Conservation (phyloP, 2,329 filamentous ascomycete species). For the Boeremia exigua region DNA sequence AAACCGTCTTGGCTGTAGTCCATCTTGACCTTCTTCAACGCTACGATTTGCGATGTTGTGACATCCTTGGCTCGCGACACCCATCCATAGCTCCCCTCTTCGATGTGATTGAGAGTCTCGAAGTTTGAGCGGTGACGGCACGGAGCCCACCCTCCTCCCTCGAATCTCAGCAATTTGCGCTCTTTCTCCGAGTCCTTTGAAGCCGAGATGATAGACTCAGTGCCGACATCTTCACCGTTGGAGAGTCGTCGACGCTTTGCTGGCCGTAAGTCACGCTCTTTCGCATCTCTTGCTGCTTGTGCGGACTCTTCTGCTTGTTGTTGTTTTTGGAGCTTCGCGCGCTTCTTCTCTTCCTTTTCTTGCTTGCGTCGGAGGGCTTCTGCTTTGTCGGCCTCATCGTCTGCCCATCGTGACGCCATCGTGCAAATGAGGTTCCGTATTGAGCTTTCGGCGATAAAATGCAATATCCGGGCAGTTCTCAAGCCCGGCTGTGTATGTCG, state of each 20-base stretch:
- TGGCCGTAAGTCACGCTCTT: constrained; percentile 46
- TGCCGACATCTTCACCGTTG: constrained; percentile 44
- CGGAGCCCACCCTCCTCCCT: constrained; percentile 69
- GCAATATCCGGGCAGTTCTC: too few relatives aligned
- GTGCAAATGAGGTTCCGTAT: neutral
- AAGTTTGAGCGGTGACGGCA: constrained; percentile 85
- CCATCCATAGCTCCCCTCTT: constrained; percentile 95
- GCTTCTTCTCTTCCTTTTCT: constrained; percentile 90
- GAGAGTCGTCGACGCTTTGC: constrained; percentile 69
- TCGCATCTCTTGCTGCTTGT: constrained; percentile 33
- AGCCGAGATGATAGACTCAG: constrained; percentile 33
- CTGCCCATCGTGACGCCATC: constrained; percentile 81
- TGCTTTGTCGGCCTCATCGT: constrained; percentile 80
- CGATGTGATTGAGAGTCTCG: constrained; percentile 93
- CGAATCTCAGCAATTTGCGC: constrained; percentile 73
- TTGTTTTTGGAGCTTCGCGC: constrained; percentile 81
- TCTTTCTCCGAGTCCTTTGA: constrained; percentile 39
- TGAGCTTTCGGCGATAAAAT: neutral
- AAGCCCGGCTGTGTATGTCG: neutral
- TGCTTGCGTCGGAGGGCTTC: constrained; percentile 74
- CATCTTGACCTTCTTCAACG: constrained; percentile 92
- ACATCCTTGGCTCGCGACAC: constrained; percentile 83
- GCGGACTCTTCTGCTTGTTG: constrained; percentile 65
- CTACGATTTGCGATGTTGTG: constrained; percentile 79
- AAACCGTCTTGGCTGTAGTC: constrained; percentile 77